phyloP scores from a whole-genome alignment of 148 eudicot genomes.

The Hydrangea macrophylla region DNA sequence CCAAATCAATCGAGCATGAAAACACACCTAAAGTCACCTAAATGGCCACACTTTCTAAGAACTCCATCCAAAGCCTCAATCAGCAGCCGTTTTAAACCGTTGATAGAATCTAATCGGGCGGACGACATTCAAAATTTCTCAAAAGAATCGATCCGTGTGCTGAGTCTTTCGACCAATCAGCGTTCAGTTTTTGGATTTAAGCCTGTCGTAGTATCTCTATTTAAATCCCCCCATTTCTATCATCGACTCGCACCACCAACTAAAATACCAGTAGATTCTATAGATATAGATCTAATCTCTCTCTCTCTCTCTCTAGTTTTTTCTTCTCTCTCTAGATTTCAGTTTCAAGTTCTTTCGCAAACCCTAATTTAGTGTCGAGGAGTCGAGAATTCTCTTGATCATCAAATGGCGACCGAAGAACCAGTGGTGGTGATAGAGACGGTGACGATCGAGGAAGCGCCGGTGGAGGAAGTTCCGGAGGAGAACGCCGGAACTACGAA shows the following conservation, averaged over 20 bases:
- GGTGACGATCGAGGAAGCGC: slow-evolving; percentile 26
- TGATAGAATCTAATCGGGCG: slow-evolving; percentile 44
- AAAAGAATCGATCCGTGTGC: slow-evolving; percentile 27
- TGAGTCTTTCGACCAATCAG: slow-evolving; percentile 35
- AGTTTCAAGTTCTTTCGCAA: neutral
- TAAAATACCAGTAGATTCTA: neutral
- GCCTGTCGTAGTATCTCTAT: slow-evolving; percentile 32
- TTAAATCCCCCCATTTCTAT: slow-evolving; percentile 34
- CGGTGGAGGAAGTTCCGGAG: too few species aligned
- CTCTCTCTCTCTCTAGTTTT: too few species aligned
- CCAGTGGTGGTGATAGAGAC: slow-evolving; percentile 25
- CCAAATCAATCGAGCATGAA: slow-evolving; percentile 29
- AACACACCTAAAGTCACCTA: slow-evolving; percentile 42
- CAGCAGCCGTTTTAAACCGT: slow-evolving; percentile 31
- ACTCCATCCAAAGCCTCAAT: slow-evolving; percentile 12
- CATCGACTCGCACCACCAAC: slow-evolving; percentile 10
- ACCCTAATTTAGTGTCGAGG: slow-evolving; percentile 3
- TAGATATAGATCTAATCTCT: too few species aligned
- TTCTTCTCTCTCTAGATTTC: too few species aligned
- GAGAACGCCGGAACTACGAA: slow-evolving; percentile 22
- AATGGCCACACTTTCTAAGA: neutral
- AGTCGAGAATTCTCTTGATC: neutral
- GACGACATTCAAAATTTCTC: slow-evolving; percentile 8
- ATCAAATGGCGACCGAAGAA: slow-evolving; percentile 70
- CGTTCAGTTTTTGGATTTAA: slow-evolving; percentile 17